Conservation (phyloP, 495 filamentous ascomycete genomes). For the Trypethelium eluteriae region DNA sequence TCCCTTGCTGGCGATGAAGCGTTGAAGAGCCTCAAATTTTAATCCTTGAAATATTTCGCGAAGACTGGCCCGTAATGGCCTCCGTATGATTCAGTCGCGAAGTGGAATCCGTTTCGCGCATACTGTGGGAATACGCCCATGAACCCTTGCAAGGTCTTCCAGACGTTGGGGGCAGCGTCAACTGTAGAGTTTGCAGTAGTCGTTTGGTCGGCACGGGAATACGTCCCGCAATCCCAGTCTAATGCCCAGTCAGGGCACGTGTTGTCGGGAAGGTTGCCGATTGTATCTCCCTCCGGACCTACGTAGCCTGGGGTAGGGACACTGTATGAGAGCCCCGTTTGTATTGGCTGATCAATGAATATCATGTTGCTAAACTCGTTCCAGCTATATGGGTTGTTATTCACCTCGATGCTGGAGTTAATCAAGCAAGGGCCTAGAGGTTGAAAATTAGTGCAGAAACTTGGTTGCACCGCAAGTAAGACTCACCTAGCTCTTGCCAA, state of each 20-base stretch:
- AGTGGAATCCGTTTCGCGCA: constrained; percentile 49
- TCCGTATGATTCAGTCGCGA: constrained; percentile 56
- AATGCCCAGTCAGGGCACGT: constrained; percentile 50
- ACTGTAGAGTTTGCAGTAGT: constrained; percentile 49
- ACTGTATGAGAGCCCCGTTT: constrained; percentile 52
- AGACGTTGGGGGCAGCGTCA: constrained; percentile 51
- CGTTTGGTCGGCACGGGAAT: constrained; percentile 43
- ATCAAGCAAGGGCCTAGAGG: constrained; percentile 46
- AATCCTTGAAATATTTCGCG: constrained; percentile 28
- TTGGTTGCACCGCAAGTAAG: background rate
- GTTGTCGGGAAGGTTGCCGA: constrained; percentile 39
- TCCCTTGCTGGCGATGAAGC: constrained; percentile 31
- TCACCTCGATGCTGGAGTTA: constrained; percentile 42
- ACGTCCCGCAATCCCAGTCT: constrained; percentile 45
- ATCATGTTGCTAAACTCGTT: constrained; percentile 50
- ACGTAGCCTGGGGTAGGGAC: constrained; percentile 43
- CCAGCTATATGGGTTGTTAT: constrained; percentile 53
- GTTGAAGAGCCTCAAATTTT: constrained; percentile 8
- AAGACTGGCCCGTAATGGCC: constrained; percentile 62
- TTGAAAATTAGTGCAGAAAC: constrained; percentile 3
- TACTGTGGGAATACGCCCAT: constrained; percentile 58
- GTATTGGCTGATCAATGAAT: constrained; percentile 51
- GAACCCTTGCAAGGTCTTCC: constrained; percentile 54
- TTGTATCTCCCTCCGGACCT: constrained; percentile 17
- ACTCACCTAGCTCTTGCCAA: constrained; percentile 42